These are phyloP conservation scores for Triticum dicoccoides DNA, from an alignment of 176 grass and related monocot species.

Conservation along the genomic window DNA sequence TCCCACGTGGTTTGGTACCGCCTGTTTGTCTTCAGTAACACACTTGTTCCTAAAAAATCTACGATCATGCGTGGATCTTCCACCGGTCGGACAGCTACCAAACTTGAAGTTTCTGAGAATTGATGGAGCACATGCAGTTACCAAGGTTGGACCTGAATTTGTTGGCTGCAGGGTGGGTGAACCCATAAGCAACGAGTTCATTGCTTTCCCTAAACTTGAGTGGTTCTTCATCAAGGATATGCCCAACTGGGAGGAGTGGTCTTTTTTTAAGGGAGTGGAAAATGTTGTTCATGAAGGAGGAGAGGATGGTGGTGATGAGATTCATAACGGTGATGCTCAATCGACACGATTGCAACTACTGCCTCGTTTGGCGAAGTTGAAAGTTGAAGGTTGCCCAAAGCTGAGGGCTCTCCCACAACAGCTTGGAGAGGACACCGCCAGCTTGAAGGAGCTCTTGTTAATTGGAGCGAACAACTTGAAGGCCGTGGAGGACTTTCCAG, in stretches of 20 bases:
- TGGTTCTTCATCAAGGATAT: not conserved
- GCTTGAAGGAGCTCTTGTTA: not conserved
- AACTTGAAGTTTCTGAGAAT: not conserved
- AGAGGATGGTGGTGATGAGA: not conserved
- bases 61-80: not conserved
- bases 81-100: not conserved
- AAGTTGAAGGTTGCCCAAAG: slow-evolving; percentile 3
- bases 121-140: not conserved
- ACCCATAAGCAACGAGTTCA: not conserved
- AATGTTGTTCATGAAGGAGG: not conserved
- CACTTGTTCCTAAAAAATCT: not conserved
- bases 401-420: slow-evolving; percentile 9
- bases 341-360: not conserved
- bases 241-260: slow-evolving; percentile 24
- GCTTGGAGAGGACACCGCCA: not conserved
- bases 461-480: not conserved
- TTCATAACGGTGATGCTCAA: not conserved
- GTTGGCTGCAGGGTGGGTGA: not conserved
- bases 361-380: not conserved
- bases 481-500: not conserved
- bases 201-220: not conserved
- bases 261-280: not conserved
- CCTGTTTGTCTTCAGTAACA: not conserved
- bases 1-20: not conserved
- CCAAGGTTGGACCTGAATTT: not conserved